Percentiles rank a stretch among this genome's conserved stretches.
phyloP scores from a whole-genome alignment of 805 yeast genomes.

The Wickerhamomyces subpelliculosus region DNA sequence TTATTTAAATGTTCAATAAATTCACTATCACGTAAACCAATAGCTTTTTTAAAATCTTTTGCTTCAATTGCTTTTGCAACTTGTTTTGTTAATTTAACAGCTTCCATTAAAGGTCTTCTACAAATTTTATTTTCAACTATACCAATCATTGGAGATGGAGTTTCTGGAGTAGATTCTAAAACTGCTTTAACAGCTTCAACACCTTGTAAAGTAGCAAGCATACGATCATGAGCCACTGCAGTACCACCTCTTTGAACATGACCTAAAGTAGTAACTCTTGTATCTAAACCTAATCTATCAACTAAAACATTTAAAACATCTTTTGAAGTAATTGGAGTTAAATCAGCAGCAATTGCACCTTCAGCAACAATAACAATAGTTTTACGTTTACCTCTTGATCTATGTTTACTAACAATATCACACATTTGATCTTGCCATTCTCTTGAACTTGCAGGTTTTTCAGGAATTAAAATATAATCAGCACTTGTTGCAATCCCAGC shows the following conservation, averaged over 20 bases:
- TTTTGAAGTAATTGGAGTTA: conserved; percentile 58
- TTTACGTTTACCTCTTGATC: conserved; percentile 67
- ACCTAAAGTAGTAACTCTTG: conserved; percentile 71
- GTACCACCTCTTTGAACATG: conserved; percentile 84
- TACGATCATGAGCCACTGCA: conserved; percentile 68
- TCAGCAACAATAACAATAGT: conserved; percentile 79
- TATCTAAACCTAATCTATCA: conserved; percentile 61
- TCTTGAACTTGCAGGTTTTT: conserved; percentile 57
- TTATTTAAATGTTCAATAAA: conserved; percentile 59
- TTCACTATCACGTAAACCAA: conserved; percentile 63
- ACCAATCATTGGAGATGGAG: conserved; percentile 78
- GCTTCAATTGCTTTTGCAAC: conserved; percentile 64
- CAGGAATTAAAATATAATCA: conserved; percentile 76
- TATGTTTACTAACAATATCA: conserved; percentile 54
- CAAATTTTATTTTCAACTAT: conserved; percentile 65
- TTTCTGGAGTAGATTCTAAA: conserved; percentile 56
- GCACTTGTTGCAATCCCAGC: conserved; percentile 79
- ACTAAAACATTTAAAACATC: conserved; percentile 63
- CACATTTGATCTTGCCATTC: conserved; percentile 67
- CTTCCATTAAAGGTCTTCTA: conserved; percentile 62
- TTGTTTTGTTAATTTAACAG: conserved; percentile 61
- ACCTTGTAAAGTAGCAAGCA: conserved; percentile 73
- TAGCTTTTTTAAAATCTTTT: conserved; percentile 64
- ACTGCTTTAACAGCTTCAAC: conserved; percentile 77
- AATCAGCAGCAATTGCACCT: conserved; percentile 69